Percentiles rank a stretch among this genome's conserved stretches.
These are phyloP conservation scores for Cladophialophora immunda DNA, from an alignment of 2,329 filamentous ascomycete genomes.

Conservation along the genomic window DNA sequence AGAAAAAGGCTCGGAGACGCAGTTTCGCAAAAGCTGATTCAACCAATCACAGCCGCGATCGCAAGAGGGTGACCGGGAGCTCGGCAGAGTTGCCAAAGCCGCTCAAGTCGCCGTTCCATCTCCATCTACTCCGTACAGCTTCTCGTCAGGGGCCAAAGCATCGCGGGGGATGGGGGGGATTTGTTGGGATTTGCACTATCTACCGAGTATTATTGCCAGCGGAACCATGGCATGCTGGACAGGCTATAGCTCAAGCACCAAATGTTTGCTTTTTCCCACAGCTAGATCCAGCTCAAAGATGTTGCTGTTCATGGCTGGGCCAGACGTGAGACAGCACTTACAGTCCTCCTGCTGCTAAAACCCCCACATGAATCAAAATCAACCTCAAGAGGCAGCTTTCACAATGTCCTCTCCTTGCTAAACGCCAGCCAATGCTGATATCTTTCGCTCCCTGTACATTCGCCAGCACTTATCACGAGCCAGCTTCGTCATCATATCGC, in stretches of 20 bases:
- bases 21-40: conserved; percentile 10
- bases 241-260: conserved; percentile 2
- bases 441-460: conserved; percentile 15
- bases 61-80: conserved; percentile 14
- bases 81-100: conserved; percentile 3
- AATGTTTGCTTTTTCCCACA: conserved; percentile 9
- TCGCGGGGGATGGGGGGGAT: not conserved
- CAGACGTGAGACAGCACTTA: conserved; percentile 16
- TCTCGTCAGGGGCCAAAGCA: not conserved
- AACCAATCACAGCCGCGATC: conserved; percentile 15
- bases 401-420: conserved; percentile 10
- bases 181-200: conserved; percentile 3
- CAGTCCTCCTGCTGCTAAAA: conserved; percentile 4
- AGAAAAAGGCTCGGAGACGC: conserved; percentile 26
- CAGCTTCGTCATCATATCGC: conserved; percentile 65
- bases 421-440: conserved; percentile 24
- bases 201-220: conserved; percentile 6
- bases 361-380: not conserved
- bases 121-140: not conserved
- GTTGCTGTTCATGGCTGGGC: conserved; percentile 18
- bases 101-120: not conserved
- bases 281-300: conserved; percentile 7
- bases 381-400: conserved; percentile 9
- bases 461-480: conserved; percentile 24
- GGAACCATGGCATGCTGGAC: not conserved